Evolutionary conservation across 352 stramenopile genomes (phyloP), one percentile per base, ranked within the genome.

Genomic region (Globisporangium nagaii): DNA sequence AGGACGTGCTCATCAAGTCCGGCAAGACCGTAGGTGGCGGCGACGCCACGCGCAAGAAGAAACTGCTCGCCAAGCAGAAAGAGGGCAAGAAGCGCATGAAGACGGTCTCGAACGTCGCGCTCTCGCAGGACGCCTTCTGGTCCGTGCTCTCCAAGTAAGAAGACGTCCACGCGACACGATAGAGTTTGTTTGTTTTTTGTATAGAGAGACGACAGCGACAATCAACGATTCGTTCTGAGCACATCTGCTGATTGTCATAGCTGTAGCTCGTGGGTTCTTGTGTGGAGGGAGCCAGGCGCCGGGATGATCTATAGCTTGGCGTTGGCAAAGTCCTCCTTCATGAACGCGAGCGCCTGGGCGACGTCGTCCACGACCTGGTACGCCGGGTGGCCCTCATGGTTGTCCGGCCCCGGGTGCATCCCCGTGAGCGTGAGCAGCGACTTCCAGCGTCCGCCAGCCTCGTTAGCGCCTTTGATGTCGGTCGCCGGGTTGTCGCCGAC

Each of bases 51-150:
- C 78, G 97, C 46, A 99, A 99, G 71, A 98, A 98, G 61, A 99
- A 99, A 64, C 79, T 99, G 28, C 68, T 99, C 12, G 96, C 98
- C 60, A 99, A 99, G 75, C 97, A 99, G 70, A 99, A 99, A 68
- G 77, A 96, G 53, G 97, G 97, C 58, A 99, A 99, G 79, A 97
- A 97, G 56, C 90, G 92, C 53, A 95, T 98, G 74, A 97, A 98
- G 74, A 96, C 91, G 13, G 85, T 98, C 42, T 93, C 96, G 8
- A 98, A 97, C 58, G 96, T 99, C 4, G 79, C 95, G 60, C 79
- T 99, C 36, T 97, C 87, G 46, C 97, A 99, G 71, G 96, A 97
- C 52, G 96, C 96, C 17, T 99, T 99, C 69, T 98, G 98, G 89
- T 97, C 96, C 24, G 96, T 99, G 47, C 65, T 99, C 31, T 91